Evolutionary conservation across 2,329 filamentous ascomycete species (phyloP), one percentile per base, ranked within the genome.

Genomic region (Oidium heveae): DNA sequence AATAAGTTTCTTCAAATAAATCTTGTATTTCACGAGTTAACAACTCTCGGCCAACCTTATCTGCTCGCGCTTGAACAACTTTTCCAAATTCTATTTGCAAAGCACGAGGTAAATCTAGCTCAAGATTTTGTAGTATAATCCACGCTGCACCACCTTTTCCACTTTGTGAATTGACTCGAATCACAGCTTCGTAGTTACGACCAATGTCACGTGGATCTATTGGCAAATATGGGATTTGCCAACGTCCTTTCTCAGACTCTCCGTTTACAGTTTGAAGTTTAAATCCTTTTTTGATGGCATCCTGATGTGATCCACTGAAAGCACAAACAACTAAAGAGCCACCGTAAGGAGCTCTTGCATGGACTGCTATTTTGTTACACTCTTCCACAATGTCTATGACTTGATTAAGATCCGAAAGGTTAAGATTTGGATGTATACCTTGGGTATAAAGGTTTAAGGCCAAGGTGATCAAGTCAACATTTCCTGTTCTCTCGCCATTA

Each of bases 171-270:
- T 96, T 98, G 75, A 96, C 89, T 57, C 89, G 84, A 66, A 96
- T 96, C 65, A 96, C 84, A 56, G 89, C 89, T 69, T 96, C 88
- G 75, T 96, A 96, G n/a, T 82, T 95, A 56, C 89, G 80, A 53
- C 89, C 89, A 59, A 96, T 94, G 64, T 96, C 89, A 64, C 84
- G 75, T 5, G 89, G 89, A 64, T 96, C 89, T 62, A 96, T 76
- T 13, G 89, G 89, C 52, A 96, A 80, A 66, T 96, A 96, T 0
- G 89, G 89, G 41, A 95, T 75, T 61, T 84, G 72, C 89, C 89
- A 96, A 43, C 70, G 71, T 63, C 80, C 77, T 55, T 89, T 78
- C 64, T 75, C 71, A 5, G 68, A 71, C 49, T 74, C 72, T 54
- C 73, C 74, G 0, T 74, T 68, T 47, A 73, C 68, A 65, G 87